Evolutionary conservation across 768 basidiomycete genomes (phyloP), one percentile per base, ranked within the genome.

Genomic region (Mycena crocata): DNA sequence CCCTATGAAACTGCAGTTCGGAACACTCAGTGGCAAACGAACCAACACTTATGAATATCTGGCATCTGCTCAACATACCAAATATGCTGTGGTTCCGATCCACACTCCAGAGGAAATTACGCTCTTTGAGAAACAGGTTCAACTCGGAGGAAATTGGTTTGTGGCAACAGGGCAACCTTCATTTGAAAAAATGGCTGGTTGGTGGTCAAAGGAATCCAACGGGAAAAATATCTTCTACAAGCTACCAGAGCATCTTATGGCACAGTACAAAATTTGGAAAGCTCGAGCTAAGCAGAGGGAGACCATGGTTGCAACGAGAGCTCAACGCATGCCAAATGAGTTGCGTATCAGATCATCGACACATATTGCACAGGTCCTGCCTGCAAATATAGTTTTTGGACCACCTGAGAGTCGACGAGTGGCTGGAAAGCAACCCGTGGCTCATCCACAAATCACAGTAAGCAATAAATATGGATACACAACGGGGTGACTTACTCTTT

Each of bases 201-300:
- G 64, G 64, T 66, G 64, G 64, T 60, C 64, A 15, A 24, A 7
- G 19, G 15, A 66, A 28, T 45, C 64, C 24, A 60, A 71, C 46
- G 67, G 70, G 2, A 71, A 48, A 6, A 48, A 17, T 2, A 69
- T 71, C 19, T 71, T 71, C 42, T 69, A 71, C 37, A 71, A 71
- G 49, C 57, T 71, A 6, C 62, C 57, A 19, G 70, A 71, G 39
- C 63, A 71, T 30, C 67, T 71, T 0, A 39, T 31, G 34, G 21
- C 66, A 1, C 64, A 70, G 9, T 64, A 46, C 26, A 67, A 66
- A 56, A 50, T 10, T 15, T 62, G 55, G 62, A 51, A 30, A 39
- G 15, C 35, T 9, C 31, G 52, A 24, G 24, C 28, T 24, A 5
- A 10, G 1, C 39, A 56, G 28, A 24, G 39, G 15, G 35, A 56